These are phyloP conservation scores for Hanseniaspora jakobsenii DNA, from an alignment of 805 yeast species.

Conservation along the genomic window DNA sequence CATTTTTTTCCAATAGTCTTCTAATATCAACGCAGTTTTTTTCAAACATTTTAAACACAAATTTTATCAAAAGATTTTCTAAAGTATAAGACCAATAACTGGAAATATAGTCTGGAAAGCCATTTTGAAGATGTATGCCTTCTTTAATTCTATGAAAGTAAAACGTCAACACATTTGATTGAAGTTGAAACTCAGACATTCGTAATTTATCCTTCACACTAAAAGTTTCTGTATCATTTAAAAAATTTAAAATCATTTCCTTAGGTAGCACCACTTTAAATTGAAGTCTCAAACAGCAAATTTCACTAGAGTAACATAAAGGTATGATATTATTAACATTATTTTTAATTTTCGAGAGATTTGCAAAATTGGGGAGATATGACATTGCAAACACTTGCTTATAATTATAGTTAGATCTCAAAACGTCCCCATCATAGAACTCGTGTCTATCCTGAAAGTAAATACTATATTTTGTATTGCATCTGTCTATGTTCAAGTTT, in stretches of 20 bases:
- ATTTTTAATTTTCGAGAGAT: not conserved
- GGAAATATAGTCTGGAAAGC: not conserved
- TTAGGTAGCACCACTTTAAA: not conserved
- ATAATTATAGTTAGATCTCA: not conserved
- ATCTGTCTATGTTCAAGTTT: not conserved
- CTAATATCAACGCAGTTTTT: not conserved
- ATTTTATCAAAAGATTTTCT: not conserved
- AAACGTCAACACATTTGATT: not conserved
- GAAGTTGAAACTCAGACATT: not conserved
- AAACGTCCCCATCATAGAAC: not conserved
- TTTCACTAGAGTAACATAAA: not conserved
- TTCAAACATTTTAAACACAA: not conserved
- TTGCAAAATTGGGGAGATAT: not conserved
- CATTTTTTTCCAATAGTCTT: not conserved
- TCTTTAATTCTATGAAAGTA: not conserved
- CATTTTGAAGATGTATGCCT: not conserved
- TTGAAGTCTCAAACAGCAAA: not conserved
- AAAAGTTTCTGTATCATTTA: not conserved
- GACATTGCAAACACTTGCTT: not conserved
- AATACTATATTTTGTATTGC: not conserved
- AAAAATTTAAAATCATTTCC: not conserved
- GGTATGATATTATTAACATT: not conserved
- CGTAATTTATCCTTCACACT: not conserved
- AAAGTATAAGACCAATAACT: constrained; percentile 1
- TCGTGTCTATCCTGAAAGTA: not conserved